Percentiles rank a stretch among this genome's conserved stretches.
Conservation (phyloP, 768 basidiomycete genomes). For the Antrodiella citrinella region DNA sequence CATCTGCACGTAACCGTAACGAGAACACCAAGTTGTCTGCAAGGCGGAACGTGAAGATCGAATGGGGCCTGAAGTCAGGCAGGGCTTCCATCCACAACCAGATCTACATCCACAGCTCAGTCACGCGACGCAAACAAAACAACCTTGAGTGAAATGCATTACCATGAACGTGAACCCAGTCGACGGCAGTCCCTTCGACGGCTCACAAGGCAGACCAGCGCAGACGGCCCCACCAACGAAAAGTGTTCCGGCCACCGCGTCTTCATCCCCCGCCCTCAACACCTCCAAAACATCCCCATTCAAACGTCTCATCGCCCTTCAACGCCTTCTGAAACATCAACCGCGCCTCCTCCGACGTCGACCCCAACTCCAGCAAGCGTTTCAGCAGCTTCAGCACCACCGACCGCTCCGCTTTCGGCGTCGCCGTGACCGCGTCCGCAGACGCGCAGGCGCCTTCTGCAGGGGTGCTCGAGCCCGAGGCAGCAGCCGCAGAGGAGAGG, state of each 20-base stretch:
- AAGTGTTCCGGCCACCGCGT: slow-evolving; percentile 77
- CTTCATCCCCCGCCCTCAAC: slow-evolving; percentile 61
- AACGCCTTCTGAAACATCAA: slow-evolving; percentile 53
- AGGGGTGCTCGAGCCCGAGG: not conserved
- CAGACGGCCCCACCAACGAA: slow-evolving; percentile 50
- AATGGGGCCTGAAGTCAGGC: slow-evolving; percentile 24
- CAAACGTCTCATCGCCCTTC: slow-evolving; percentile 37
- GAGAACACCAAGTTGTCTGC: slow-evolving; percentile 29
- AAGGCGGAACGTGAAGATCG: slow-evolving; percentile 29
- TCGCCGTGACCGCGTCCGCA: not conserved
- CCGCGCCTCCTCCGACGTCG: slow-evolving; percentile 55
- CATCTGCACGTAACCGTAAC: slow-evolving; percentile 45
- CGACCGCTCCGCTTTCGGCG: slow-evolving; percentile 43
- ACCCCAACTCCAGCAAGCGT: slow-evolving; percentile 69
- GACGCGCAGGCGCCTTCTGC: not conserved
- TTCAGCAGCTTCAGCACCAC: slow-evolving; percentile 55
- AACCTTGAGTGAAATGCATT: slow-evolving; percentile 9
- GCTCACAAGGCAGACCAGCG: slow-evolving; percentile 38
- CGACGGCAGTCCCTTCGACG: slow-evolving; percentile 45
- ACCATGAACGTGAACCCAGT: slow-evolving; percentile 74
- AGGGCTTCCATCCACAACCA: slow-evolving; percentile 44
- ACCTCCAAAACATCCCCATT: slow-evolving; percentile 64
- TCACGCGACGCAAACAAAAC: not conserved
- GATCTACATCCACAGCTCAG: slow-evolving; percentile 27
- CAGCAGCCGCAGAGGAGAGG: slow-evolving; percentile 19